Percentiles rank a stretch among this genome's conserved stretches.
Conservation (phyloP, 73 alveolate genomes). For the Blepharisma stoltei region DNA sequence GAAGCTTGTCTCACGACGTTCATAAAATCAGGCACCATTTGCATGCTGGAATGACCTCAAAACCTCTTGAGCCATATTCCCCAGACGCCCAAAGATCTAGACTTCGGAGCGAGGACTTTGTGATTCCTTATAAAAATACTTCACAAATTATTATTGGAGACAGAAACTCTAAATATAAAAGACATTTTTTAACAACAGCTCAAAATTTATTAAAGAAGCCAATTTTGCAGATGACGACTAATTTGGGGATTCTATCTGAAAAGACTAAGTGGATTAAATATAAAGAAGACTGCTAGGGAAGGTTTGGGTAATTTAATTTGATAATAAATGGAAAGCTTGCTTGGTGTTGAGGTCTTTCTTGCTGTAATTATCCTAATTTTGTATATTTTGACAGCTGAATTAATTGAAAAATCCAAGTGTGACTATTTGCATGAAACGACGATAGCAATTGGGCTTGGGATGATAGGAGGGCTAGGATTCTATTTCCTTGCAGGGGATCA, state of each 20-base stretch:
- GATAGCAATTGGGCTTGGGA: constrained; percentile 74
- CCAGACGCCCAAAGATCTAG: constrained; percentile 69
- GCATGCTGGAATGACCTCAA: constrained; percentile 74
- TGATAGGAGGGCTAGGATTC: constrained; percentile 53
- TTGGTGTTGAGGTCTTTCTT: constrained; percentile 58
- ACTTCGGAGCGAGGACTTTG: constrained; percentile 51
- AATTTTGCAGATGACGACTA: constrained; percentile 43
- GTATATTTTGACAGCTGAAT: constrained; percentile 58
- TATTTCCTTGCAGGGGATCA: constrained; percentile 49
- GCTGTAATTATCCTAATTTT: constrained; percentile 53
- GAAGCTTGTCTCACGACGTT: constrained; percentile 27
- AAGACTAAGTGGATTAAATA: constrained; percentile 49
- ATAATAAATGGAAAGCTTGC: constrained; percentile 36
- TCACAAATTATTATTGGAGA: constrained; percentile 59
- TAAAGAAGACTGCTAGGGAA: not conserved
- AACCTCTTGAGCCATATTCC: constrained; percentile 70
- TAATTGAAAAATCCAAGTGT: constrained; percentile 59
- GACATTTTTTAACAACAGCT: constrained; percentile 18
- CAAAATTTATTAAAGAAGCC: constrained; percentile 28
- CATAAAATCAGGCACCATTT: constrained; percentile 34
- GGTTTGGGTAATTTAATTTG: too few relatives aligned
- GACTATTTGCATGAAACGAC: constrained; percentile 82
- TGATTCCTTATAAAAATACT: constrained; percentile 61
- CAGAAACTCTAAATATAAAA: constrained; percentile 22
- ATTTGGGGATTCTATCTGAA: constrained; percentile 54